phyloP scores from a whole-genome alignment of 2,329 filamentous ascomycete genomes.

The Exophiala lecanii-corni region DNA sequence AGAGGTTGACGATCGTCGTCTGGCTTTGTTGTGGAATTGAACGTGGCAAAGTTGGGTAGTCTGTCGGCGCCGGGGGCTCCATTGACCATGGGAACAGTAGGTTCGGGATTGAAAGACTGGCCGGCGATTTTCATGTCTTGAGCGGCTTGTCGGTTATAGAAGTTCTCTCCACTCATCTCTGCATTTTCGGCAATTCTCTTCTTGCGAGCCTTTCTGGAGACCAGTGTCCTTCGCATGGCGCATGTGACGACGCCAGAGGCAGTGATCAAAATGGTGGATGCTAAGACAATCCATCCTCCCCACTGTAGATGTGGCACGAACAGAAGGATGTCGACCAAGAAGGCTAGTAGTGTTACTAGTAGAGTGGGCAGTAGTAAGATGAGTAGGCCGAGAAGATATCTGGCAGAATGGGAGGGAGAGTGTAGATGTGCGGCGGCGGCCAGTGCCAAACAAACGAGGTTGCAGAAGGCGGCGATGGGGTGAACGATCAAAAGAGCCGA shows the following conservation, averaged over 20 bases:
- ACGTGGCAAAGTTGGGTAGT: constrained; percentile 45
- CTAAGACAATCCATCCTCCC: constrained; percentile 91
- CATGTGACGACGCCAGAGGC: constrained; percentile 81
- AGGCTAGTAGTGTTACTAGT: constrained; percentile 76
- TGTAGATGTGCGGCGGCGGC: constrained; percentile 81
- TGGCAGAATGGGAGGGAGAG: constrained; percentile 78
- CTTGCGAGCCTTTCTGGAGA: constrained; percentile 88
- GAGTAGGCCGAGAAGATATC: constrained; percentile 78
- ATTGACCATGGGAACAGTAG: constrained; percentile 56
- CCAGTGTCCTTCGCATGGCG: constrained; percentile 87
- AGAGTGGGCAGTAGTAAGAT: constrained; percentile 84
- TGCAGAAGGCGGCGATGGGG: constrained; percentile 81
- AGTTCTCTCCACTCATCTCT: constrained; percentile 94
- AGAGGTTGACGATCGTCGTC: constrained; percentile 23
- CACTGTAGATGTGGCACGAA: constrained; percentile 92
- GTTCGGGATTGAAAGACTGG: constrained; percentile 47
- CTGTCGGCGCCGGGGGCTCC: constrained; percentile 51
- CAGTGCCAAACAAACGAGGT: constrained; percentile 76
- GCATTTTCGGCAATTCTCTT: constrained; percentile 88
- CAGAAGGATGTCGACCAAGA: constrained; percentile 86
- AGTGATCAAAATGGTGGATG: constrained; percentile 78
- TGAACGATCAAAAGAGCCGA: constrained; percentile 89
- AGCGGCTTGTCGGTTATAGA: constrained; percentile 62
- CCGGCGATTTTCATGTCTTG: constrained; percentile 30
- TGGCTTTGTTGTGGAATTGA: constrained; percentile 26